A percentile compares a stretch with the other conserved stretches of the same genome.
Conservation (phyloP, 2,329 filamentous ascomycete species). For the Penicillium nordicum region DNA sequence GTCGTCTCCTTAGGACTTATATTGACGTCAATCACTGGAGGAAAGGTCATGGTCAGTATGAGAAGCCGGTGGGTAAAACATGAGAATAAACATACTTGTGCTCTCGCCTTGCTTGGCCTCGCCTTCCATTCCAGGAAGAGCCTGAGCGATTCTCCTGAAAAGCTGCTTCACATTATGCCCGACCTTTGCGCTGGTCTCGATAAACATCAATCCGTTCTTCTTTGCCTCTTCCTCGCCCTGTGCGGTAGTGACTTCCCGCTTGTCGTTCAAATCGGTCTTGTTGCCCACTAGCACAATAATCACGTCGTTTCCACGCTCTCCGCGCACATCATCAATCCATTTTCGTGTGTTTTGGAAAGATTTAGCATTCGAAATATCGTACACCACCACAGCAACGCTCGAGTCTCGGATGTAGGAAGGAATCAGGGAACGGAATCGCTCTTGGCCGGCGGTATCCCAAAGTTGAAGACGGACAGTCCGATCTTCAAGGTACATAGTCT, state of each 20-base stretch:
- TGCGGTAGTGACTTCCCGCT: conserved; percentile 91
- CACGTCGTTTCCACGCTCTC: conserved; percentile 95
- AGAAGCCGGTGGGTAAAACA: not conserved
- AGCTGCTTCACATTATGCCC: conserved; percentile 97
- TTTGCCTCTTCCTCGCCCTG: conserved; percentile 98
- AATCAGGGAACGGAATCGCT: conserved; percentile 93
- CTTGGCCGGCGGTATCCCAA: conserved; percentile 97
- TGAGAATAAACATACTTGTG: conserved; percentile 64
- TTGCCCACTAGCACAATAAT: conserved; percentile 98
- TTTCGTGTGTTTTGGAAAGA: conserved; percentile 98
- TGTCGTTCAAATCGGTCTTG: conserved; percentile 98
- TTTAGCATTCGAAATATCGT: conserved; percentile 96
- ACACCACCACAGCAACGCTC: conserved; percentile 95
- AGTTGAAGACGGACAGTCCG: conserved; percentile 94
- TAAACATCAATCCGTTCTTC: conserved; percentile 97
- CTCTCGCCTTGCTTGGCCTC: conserved; percentile 72
- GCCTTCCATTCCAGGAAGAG: conserved; percentile 94
- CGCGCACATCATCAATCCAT: conserved; percentile 98
- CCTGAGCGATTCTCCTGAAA: conserved; percentile 97
- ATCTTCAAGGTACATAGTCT: conserved; percentile 99
- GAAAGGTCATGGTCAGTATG: conserved; percentile 24
- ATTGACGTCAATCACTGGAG: conserved; percentile 88
- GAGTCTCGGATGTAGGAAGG: conserved; percentile 98
- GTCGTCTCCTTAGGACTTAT: conserved; percentile 66
- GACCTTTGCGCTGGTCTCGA: conserved; percentile 96